Evolutionary conservation across 2,329 filamentous ascomycete genomes (phyloP), one percentile per base, ranked within the genome.

Genomic region (Xylaria sp.): DNA sequence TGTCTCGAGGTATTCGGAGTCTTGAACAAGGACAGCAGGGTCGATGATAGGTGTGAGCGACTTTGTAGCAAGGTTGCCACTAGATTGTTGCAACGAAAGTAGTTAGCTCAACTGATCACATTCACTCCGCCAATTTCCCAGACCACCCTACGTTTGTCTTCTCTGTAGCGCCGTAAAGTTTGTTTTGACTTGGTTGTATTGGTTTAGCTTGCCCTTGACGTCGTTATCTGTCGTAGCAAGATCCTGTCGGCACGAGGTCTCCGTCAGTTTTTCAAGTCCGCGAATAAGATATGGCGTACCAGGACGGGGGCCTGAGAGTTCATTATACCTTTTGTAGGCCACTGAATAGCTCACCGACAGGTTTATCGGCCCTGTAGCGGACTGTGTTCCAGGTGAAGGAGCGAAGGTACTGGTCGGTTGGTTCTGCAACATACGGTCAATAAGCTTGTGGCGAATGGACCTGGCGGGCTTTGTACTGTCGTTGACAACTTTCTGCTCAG

Each of bases 301-400:
- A 51, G 25, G 47, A 22, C n/a, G 36, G 36, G 29, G 33, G 55
- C 10, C 27, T 33, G 15, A 15, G 11, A 25, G 33, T 33, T 4
- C 27, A 29, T 36, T 3, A 38, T 38, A 93, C 93, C 88, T 97
- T 97, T 77, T 97, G 93, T 65, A 99, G 83, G 45, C 90, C 90
- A 78, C 94, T 92, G 73, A 97, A 91, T 66, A 98, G 85, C 77
- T 98, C 95, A 63, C 89, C 87, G 68, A 99, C 87, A 57, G 95
- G 88, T 79, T 95, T 96, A 80, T 99, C 96, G 69, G 92, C 91
- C 75, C 96, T 90, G 81, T 98, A 99, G 79, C 97, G 96, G 81
- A 97, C 93, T 81, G 96, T 97, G 83, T 98, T 98, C 96, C 96
- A 99, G 72, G 89, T 87, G 81, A 98, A 99, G 62, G 87, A 90